phyloP scores from a whole-genome alignment of 225 moss, liverwort and hornwort genomes.

The Straminergon stramineum region DNA sequence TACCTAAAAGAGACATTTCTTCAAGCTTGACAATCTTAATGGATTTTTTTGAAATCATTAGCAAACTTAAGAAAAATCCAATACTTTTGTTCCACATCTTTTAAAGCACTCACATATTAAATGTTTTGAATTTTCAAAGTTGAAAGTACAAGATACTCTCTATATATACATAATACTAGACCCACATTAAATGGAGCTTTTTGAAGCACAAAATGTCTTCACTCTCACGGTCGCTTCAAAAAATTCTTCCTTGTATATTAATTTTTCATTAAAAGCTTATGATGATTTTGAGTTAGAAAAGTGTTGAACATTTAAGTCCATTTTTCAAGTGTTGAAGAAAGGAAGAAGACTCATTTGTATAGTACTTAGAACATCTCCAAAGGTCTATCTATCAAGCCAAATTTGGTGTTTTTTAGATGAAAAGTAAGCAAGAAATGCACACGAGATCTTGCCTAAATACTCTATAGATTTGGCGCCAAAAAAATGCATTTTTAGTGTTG shows the following conservation, averaged over 20 bases:
- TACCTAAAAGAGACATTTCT: not conserved
- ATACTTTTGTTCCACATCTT: not conserved
- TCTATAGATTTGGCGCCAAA: not conserved
- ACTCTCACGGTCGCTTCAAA: not conserved
- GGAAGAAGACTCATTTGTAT: too few relatives aligned
- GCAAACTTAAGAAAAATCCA: not conserved
- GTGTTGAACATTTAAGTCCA: not conserved
- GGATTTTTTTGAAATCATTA: not conserved
- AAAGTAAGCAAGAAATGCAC: not conserved
- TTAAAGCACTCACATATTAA: too few relatives aligned
- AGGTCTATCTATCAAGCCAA: not conserved
- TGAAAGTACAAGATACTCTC: accelerated
- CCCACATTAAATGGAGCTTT: not conserved
- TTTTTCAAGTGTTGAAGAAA: not conserved
- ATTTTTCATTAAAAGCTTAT: not conserved
- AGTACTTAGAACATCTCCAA: not conserved
- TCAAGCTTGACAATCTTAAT: accelerated
- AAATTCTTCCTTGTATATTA: not conserved
- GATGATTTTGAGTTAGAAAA: not conserved
- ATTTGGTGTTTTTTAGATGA: not conserved
- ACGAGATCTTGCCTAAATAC: not conserved
- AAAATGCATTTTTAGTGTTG: not conserved
- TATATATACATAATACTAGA: not conserved
- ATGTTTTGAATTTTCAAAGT: not conserved
- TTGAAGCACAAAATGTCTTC: not conserved